Evolutionary conservation across 129 eudicot genomes (phyloP).

Genomic region (Flaveria ramosissima): DNA sequence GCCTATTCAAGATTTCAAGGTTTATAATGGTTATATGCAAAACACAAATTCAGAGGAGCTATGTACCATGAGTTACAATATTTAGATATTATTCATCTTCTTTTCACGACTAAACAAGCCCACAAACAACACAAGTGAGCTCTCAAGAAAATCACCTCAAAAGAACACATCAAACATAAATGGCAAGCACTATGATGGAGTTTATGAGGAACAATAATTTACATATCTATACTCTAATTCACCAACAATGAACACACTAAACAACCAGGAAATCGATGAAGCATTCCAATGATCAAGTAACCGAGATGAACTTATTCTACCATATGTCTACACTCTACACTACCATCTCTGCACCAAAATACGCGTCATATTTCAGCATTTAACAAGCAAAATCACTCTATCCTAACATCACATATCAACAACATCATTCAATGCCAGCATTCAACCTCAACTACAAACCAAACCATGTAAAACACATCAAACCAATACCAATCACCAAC

Average conservation of each 20-base stretch:
- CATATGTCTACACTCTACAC: background rate
- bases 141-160: background rate
- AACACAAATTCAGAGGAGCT: background rate
- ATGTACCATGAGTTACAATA: background rate
- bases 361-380: background rate
- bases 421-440: background rate
- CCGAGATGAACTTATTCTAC: conserved; percentile 15
- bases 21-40: background rate
- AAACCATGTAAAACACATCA: conserved; percentile 8
- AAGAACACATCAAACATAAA: background rate
- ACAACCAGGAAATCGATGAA: conserved; percentile 2
- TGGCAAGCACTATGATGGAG: background rate
- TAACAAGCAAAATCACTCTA: background rate
- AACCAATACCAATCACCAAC: background rate
- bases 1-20: conserved; percentile 1
- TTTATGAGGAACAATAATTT: background rate
- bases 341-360: background rate
- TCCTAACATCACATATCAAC: background rate
- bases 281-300: background rate
- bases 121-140: background rate
- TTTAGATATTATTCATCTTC: background rate
- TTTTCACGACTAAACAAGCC: background rate
- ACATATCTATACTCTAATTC: conserved; percentile 6
- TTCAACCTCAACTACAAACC: no score
- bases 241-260: conserved; percentile 4